phyloP scores from a whole-genome alignment of 2,329 filamentous ascomycete species.

The Sphaerulina musiva region DNA sequence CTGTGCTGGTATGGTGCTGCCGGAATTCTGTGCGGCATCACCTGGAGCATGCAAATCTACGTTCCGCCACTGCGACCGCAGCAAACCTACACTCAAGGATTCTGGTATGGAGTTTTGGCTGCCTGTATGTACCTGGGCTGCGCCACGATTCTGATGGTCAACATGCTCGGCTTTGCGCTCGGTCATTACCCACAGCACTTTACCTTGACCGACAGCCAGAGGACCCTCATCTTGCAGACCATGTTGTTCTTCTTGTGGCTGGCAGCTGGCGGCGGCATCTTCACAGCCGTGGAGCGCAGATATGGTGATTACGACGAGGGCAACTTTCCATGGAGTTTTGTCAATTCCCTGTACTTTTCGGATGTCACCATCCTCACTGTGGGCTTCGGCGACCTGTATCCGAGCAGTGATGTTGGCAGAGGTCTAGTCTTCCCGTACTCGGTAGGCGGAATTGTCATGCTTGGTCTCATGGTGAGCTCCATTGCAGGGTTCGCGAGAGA shows the following conservation, averaged over 20 bases:
- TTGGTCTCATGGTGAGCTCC: constrained; percentile 75
- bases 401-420: constrained; percentile 52
- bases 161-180: constrained; percentile 68
- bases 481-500: constrained; percentile 62
- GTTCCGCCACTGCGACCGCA: constrained; percentile 43
- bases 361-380: constrained; percentile 61
- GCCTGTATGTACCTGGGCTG: constrained; percentile 73
- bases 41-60: constrained; percentile 59
- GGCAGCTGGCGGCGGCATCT: constrained; percentile 68
- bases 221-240: constrained; percentile 84
- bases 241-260: constrained; percentile 80
- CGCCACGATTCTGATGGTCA: constrained; percentile 68
- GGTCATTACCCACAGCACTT: constrained; percentile 76
- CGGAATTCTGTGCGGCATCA: constrained; percentile 58
- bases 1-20: constrained; percentile 65
- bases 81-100: constrained; percentile 68
- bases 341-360: constrained; percentile 63
- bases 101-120: constrained; percentile 77
- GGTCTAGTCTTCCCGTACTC: constrained; percentile 77
- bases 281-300: constrained; percentile 56
- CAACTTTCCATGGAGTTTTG: constrained; percentile 55
- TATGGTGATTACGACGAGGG: constrained; percentile 27
- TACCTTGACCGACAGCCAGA: constrained; percentile 67
- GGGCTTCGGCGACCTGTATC: constrained; percentile 58
- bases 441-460: constrained; percentile 72